Conservation (phyloP, 768 basidiomycete genomes). For the Leccinum subgranulosum region DNA sequence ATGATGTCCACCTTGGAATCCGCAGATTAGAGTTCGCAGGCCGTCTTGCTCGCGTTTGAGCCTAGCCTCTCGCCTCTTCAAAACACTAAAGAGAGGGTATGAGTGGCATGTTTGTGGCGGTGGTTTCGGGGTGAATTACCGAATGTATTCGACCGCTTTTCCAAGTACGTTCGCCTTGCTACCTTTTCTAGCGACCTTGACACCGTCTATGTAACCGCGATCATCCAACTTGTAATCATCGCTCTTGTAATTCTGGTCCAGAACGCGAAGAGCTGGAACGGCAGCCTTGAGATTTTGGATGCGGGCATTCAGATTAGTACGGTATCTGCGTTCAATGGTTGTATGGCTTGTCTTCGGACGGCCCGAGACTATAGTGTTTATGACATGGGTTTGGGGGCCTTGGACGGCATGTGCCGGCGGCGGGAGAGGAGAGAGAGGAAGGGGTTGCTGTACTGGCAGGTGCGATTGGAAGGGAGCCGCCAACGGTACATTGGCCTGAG, state of each 20-base stretch:
- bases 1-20: constrained; percentile 72
- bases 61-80: constrained; percentile 74
- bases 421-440: constrained; percentile 41
- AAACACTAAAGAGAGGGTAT: constrained; percentile 44
- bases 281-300: constrained; percentile 78
- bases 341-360: constrained; percentile 80
- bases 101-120: background rate
- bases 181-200: constrained; percentile 86
- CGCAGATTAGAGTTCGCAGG: constrained; percentile 60
- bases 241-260: constrained; percentile 51
- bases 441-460: constrained; percentile 6
- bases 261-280: constrained; percentile 78
- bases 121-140: constrained; percentile 33
- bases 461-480: constrained; percentile 39
- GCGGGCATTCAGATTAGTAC: constrained; percentile 84
- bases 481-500: constrained; percentile 11
- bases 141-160: constrained; percentile 88
- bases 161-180: constrained; percentile 89
- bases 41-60: constrained; percentile 75
- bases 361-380: constrained; percentile 13
- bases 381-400: constrained; percentile 23
- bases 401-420: constrained; percentile 24
- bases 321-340: constrained; percentile 84
- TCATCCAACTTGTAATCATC: constrained; percentile 62
- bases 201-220: constrained; percentile 87